Base-by-base conservation (phyloP, 768 basidiomycete genomes). In the Lactarius psammicola region DNA sequence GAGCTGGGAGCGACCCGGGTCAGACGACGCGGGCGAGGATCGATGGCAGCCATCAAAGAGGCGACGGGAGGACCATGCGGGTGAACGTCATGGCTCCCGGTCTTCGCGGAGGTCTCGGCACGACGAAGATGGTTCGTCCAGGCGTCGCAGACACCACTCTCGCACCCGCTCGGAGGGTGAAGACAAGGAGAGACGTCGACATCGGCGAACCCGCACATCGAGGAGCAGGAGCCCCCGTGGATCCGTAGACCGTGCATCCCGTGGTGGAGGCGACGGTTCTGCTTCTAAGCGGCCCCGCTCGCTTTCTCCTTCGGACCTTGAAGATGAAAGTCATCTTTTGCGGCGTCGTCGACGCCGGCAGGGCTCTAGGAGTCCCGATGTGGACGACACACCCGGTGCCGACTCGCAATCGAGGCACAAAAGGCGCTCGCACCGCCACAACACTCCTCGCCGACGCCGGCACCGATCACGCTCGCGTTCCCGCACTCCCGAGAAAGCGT, bases 1-100 rank as follows among this genome's bases (percentile, higher is more conserved):
- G 67, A 78, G 82, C 60, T 82, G 84, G 81, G 85, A 84, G 69
- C 79, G 76, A 31, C 79, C 80, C 2, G 74, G 74, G 1, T 80
- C 80, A 23, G 78, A 78, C 10, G 74, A 75, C 13, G 26, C 26
- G 30, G 71, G 71, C 20, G 76, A 77, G 59, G 57, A 63, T 63
- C 64, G 73, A 59, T 54, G 67, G 71, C 71, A 65, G 70, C 67
- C 64, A 64, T 76, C 79, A 60, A 79, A 75, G 70, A 77, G 76
- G 54, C 72, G 79, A 31, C 74, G 76, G 55, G 77, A 77, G 58
- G 82, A 79, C 15, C 77, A 79, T 64, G 77, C 76, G 54, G 77
- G 76, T 34, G 70, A 67, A 20, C 69, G 67, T 60, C 74, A 72
- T 30, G 74, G 73, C 40, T 76, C 76, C 36, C 73, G 70, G 42